phyloP scores from a whole-genome alignment of 495 filamentous ascomycete species.

The Aspergillus hancockii region DNA sequence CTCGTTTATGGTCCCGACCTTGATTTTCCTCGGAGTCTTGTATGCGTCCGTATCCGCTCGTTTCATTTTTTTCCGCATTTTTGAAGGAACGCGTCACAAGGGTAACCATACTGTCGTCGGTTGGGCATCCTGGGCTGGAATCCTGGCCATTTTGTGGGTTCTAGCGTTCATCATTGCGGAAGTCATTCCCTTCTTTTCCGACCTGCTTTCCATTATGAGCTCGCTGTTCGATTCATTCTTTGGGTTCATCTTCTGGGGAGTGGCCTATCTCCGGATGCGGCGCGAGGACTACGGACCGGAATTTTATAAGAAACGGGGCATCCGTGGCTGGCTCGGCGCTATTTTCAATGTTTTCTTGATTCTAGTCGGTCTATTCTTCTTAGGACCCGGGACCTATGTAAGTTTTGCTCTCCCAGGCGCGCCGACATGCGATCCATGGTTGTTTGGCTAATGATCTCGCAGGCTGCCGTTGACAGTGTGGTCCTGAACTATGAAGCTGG shows the following conservation, averaged over 20 bases:
- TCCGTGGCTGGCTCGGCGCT: constrained; percentile 62
- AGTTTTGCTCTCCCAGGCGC: constrained; percentile 33
- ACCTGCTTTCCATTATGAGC: constrained; percentile 81
- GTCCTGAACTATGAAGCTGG: constrained; percentile 58
- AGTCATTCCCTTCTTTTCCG: constrained; percentile 88
- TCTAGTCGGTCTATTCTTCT: constrained; percentile 70
- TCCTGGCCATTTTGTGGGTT: constrained; percentile 73
- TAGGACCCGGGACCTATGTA: constrained; percentile 77
- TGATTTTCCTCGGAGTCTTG: constrained; percentile 85
- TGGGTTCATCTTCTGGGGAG: constrained; percentile 92
- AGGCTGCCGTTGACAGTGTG: constrained; percentile 64
- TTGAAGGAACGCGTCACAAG: constrained; percentile 75
- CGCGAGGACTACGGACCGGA: constrained; percentile 62
- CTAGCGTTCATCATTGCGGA: constrained; percentile 82
- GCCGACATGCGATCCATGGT: not conserved
- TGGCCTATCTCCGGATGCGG: constrained; percentile 84
- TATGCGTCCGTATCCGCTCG: constrained; percentile 86
- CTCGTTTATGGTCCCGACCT: constrained; percentile 88
- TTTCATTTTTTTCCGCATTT: constrained; percentile 85
- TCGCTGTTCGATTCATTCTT: constrained; percentile 92
- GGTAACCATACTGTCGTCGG: constrained; percentile 76
- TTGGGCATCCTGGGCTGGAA: constrained; percentile 74
- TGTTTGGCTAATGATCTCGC: constrained; percentile 14
- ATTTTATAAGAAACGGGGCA: constrained; percentile 58
- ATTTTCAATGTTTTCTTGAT: constrained; percentile 70